Conservation (phyloP, 768 basidiomycete species). For the Lactarius sp. region DNA sequence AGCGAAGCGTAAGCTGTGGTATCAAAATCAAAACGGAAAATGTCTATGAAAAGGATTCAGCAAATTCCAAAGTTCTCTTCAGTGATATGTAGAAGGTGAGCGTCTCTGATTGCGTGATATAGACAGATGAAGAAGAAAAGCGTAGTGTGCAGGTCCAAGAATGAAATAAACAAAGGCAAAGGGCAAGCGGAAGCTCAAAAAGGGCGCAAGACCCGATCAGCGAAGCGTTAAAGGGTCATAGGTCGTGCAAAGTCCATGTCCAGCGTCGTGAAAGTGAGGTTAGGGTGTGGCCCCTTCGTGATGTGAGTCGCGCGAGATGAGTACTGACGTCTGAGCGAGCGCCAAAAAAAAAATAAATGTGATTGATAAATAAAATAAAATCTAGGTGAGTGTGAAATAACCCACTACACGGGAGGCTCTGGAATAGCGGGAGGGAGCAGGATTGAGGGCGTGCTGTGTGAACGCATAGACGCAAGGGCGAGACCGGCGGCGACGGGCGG, state of each 20-base stretch:
- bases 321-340: not conserved
- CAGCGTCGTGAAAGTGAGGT: slow-evolving; percentile 12
- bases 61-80: slow-evolving; percentile 1
- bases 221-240: slow-evolving; percentile 9
- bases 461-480: slow-evolving; percentile 21
- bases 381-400: not conserved
- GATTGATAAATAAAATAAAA: slow-evolving; percentile 16
- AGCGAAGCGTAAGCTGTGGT: slow-evolving; percentile 15
- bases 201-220: slow-evolving; percentile 1
- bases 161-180: not conserved
- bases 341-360: slow-evolving; percentile 15
- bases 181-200: not conserved
- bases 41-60: slow-evolving; percentile 6
- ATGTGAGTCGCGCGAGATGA: slow-evolving; percentile 8
- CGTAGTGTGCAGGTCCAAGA: not conserved
- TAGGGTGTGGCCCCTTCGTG: slow-evolving; percentile 16
- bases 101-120: slow-evolving; percentile 14
- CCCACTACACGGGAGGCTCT: slow-evolving; percentile 12
- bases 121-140: not conserved
- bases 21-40: slow-evolving; percentile 12
- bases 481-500: slow-evolving; percentile 4
- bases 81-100: not conserved
- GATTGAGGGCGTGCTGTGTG: slow-evolving; percentile 25
- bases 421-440: slow-evolving; percentile 1
- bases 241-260: slow-evolving; percentile 15